phyloP scores from a whole-genome alignment of 2,329 filamentous ascomycete genomes.

The Diaporthe capsici region DNA sequence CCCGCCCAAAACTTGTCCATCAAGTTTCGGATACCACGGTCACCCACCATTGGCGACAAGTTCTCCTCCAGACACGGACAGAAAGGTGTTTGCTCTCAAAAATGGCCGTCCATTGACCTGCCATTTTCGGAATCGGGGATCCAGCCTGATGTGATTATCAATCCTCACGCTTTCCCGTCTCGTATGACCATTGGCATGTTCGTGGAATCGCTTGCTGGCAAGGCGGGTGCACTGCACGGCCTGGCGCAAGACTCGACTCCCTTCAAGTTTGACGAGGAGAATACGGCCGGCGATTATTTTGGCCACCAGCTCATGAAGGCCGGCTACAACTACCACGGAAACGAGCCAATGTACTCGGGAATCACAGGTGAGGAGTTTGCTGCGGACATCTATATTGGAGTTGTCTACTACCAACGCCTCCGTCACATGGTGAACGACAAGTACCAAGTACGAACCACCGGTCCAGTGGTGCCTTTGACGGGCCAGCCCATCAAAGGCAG shows the following conservation, averaged over 20 bases:
- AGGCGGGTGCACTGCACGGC: conserved; percentile 93
- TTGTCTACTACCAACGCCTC: conserved; percentile 98
- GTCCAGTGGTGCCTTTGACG: conserved; percentile 89
- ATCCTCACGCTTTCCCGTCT: conserved; percentile 98
- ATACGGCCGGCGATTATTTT: conserved; percentile 94
- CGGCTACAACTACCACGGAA: conserved; percentile 98
- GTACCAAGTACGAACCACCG: conserved; percentile 97
- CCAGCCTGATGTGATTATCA: conserved; percentile 98
- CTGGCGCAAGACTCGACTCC: conserved; percentile 97
- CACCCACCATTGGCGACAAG: conserved; percentile 96
- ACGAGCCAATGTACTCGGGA: conserved; percentile 98
- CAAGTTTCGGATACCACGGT: conserved; percentile 92
- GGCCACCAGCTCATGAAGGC: conserved; percentile 95
- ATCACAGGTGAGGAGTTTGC: conserved; percentile 95
- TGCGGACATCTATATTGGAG: conserved; percentile 95
- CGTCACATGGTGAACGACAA: conserved; percentile 99
- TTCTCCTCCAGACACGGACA: conserved; percentile 99
- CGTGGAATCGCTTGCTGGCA: conserved; percentile 95
- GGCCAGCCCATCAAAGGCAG: conserved; percentile 98
- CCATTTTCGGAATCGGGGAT: conserved; percentile 97
- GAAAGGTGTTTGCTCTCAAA: conserved; percentile 96
- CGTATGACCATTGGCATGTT: conserved; percentile 99
- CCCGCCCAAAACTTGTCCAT: conserved; percentile 90
- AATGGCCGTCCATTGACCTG: conserved; percentile 95
- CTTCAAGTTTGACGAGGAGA: conserved; percentile 92